Evolutionary conservation across 208 protist species (phyloP).

Genomic region (Jaenimonas drosophilae): DNA sequence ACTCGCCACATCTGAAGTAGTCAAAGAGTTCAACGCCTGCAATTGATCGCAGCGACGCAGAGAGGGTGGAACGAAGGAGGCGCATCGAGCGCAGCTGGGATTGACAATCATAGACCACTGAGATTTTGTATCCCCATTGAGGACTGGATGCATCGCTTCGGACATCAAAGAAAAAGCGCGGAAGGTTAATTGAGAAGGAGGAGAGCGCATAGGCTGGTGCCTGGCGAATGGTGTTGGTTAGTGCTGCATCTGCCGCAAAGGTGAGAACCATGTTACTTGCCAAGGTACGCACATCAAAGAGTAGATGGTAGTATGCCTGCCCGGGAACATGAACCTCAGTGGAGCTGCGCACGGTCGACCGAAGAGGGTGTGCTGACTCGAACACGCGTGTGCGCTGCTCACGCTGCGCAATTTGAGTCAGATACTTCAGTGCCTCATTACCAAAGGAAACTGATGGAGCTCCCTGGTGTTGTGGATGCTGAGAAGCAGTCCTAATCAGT

Average conservation of each 20-base stretch:
- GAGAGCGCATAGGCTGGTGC: slow-evolving; percentile 34
- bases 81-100: slow-evolving; percentile 49
- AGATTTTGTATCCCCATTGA: slow-evolving; percentile 81
- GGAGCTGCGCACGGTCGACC: slow-evolving; percentile 26
- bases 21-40: slow-evolving; percentile 7
- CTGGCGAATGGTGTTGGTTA: slow-evolving; percentile 37
- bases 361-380: slow-evolving; percentile 71
- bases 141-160: slow-evolving; percentile 34
- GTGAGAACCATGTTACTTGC: slow-evolving; percentile 47
- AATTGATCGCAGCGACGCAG: slow-evolving; percentile 15
- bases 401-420: slow-evolving; percentile 37
- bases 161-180: slow-evolving; percentile 56
- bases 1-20: slow-evolving; percentile 19
- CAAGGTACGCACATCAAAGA: slow-evolving; percentile 54
- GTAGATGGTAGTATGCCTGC: slow-evolving; percentile 39
- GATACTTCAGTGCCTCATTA: slow-evolving; percentile 12
- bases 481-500: slow-evolving; percentile 1
- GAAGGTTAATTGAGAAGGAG: slow-evolving; percentile 33
- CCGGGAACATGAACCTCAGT: slow-evolving; percentile 51
- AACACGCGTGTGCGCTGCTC: slow-evolving; percentile 37
- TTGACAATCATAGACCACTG: slow-evolving; percentile 54
- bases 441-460: background rate
- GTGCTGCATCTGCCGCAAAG: slow-evolving; percentile 39
- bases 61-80: slow-evolving; percentile 39
- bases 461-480: background rate